Evolutionary conservation across 2,329 filamentous ascomycete genomes (phyloP).

Genomic region (Fusarium equiseti): DNA sequence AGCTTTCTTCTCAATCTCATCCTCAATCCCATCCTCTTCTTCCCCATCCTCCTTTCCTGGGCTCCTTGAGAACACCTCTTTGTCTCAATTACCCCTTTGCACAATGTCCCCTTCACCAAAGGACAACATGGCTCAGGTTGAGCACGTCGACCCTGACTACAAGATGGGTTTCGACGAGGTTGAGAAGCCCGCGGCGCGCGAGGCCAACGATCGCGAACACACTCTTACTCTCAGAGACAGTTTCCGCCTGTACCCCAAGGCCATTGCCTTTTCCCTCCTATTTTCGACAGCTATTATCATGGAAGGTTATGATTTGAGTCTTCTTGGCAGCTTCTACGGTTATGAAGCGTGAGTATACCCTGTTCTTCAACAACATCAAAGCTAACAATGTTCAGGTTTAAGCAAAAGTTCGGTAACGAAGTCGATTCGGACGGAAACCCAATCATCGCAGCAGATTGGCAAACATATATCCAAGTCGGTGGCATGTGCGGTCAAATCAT

Average conservation of each 20-base stretch:
- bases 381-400: not conserved
- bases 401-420: conserved; percentile 28
- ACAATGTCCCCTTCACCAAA: conserved; percentile 18
- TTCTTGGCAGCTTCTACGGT: conserved; percentile 20
- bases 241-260: conserved; percentile 55
- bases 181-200: conserved; percentile 20
- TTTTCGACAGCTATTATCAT: conserved; percentile 55
- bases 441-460: conserved; percentile 22
- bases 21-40: not conserved
- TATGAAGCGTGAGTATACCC: conserved; percentile 53
- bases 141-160: conserved; percentile 18
- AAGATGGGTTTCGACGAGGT: conserved; percentile 15
- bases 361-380: conserved; percentile 52
- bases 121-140: conserved; percentile 17
- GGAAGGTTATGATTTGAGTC: conserved; percentile 53
- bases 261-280: conserved; percentile 53
- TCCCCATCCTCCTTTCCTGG: not conserved
- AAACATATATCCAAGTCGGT: conserved; percentile 28
- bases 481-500: conserved; percentile 29
- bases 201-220: conserved; percentile 43
- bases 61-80: not conserved
- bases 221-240: conserved; percentile 50
- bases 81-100: not conserved
- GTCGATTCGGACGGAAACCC: conserved; percentile 16
- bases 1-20: not conserved